Conservation (phyloP, 768 basidiomycete genomes). For the Piloderma croceum region DNA sequence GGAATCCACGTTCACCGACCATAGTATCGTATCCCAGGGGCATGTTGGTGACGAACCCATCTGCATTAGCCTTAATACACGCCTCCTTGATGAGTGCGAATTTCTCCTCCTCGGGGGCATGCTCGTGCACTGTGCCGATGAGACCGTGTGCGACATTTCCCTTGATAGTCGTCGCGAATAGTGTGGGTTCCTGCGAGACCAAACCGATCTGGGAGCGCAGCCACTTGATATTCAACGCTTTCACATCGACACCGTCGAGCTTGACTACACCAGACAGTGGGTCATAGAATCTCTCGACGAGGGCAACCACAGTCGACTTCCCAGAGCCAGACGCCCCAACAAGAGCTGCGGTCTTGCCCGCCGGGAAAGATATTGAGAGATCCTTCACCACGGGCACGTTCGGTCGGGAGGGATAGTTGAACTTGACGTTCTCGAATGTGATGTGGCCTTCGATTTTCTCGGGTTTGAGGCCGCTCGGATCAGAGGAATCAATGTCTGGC, state of each 20-base stretch:
- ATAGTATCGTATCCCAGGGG: constrained; percentile 80
- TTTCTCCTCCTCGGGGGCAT: constrained; percentile 70
- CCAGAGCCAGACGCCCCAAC: no score
- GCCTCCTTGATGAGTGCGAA: no score
- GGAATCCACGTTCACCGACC: no score
- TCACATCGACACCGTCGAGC: constrained; percentile 70
- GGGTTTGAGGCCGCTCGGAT: constrained; percentile 61
- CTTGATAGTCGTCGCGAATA: constrained; percentile 81
- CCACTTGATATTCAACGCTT: constrained; percentile 78
- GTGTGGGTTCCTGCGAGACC: no score
- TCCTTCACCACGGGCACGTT: constrained; percentile 76
- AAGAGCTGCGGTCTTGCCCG: no score
- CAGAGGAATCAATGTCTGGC: constrained; percentile 78
- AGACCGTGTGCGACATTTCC: constrained; percentile 83
- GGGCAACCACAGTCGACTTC: no score
- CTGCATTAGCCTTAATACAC: no score
- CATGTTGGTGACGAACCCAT: constrained; percentile 68
- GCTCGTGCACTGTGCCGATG: constrained; percentile 64
- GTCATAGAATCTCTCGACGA: constrained; percentile 89
- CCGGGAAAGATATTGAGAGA: no score
- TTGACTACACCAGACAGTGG: no score
- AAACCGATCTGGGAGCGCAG: constrained; percentile 82
- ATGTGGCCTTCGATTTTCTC: constrained; percentile 67
- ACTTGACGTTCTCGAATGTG: constrained; percentile 65
- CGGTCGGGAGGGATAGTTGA: constrained; percentile 82